Evolutionary conservation across 2,329 filamentous ascomycete genomes (phyloP).

Genomic region (Gnomoniopsis smithogilvyi): DNA sequence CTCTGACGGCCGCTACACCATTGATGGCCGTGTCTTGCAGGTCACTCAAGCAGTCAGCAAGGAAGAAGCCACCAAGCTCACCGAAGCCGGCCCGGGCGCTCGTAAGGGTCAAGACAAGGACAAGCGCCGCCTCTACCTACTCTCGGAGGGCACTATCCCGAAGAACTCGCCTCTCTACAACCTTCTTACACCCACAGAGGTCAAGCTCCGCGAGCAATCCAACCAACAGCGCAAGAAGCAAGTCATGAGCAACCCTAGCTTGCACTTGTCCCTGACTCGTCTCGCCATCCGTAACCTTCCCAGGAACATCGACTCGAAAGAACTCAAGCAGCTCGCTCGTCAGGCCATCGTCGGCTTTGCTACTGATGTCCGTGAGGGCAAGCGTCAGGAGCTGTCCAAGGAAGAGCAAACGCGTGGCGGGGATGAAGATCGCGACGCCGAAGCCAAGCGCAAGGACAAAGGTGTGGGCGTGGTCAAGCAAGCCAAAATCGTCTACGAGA

Average conservation of each 20-base stretch:
- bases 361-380: conserved; percentile 77
- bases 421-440: conserved; percentile 75
- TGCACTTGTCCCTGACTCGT: conserved; percentile 86
- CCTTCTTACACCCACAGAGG: conserved; percentile 71
- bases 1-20: conserved; percentile 78
- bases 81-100: conserved; percentile 67
- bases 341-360: conserved; percentile 95
- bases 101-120: conserved; percentile 69
- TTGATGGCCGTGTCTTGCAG: conserved; percentile 84
- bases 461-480: conserved; percentile 86
- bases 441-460: conserved; percentile 74
- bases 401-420: conserved; percentile 82
- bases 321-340: conserved; percentile 85
- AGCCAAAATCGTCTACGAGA: conserved; percentile 93
- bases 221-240: conserved; percentile 83
- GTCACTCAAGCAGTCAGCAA: conserved; percentile 83
- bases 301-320: conserved; percentile 76
- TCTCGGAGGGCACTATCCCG: conserved; percentile 81
- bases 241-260: conserved; percentile 83
- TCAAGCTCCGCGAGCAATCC: conserved; percentile 85
- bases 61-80: conserved; percentile 72
- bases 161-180: conserved; percentile 74
- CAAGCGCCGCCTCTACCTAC: conserved; percentile 83
- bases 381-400: conserved; percentile 75
- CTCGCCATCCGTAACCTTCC: conserved; percentile 91